Base-by-base conservation (phyloP, 1,139 yeast species). In the Candida sp. region DNA sequence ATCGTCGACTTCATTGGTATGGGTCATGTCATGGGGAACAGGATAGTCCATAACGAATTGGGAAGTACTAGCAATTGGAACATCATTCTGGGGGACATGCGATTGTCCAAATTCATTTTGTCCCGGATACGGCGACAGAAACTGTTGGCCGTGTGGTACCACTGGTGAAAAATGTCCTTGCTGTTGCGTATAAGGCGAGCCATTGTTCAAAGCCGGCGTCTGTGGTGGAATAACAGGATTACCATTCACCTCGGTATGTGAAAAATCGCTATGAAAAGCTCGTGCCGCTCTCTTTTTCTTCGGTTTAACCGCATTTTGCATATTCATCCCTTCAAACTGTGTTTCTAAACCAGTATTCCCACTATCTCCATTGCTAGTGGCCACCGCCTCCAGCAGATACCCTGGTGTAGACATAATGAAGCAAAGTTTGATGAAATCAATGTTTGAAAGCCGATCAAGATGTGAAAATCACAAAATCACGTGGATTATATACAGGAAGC, bases 221-320 rank as follows among this genome's bases (percentile, higher is more conserved):
- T 25, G 42, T 43, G 11, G 43, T 8, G 39, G 47, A 43, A 36
- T 42, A 19, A 37, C 36, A 19, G 41, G n/a, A 11, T 45, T 30
- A 8, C 36, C 36, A 8, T 47, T 40, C 11, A 48, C 41, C 3
- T 40, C 47, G n/a, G 48, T 54, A 21, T 54, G 39, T 36, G 49
- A 52, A 45, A 58, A 53, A 19, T 56, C 64, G 22, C 66, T 57
- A 49, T 76, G 81, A 56, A 61, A 71, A 1, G 79, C 81, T 48
- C 82, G 63, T 7, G 66, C 73, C 4, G 75, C 60, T 49, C 79
- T 60, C 53, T 73, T 76, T 50, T 71, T 70, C 54, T 58, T 64
- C 30, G 57, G 38, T 42, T 49, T 51, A 22, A 47, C 43, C 12
- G 22, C 41, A 5, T 22, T 36, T 33, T 39, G 36, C 12, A 45